Evolutionary conservation across 164 flowering plant genomes (phyloP).

Genomic region (Nymphaea colorata): DNA sequence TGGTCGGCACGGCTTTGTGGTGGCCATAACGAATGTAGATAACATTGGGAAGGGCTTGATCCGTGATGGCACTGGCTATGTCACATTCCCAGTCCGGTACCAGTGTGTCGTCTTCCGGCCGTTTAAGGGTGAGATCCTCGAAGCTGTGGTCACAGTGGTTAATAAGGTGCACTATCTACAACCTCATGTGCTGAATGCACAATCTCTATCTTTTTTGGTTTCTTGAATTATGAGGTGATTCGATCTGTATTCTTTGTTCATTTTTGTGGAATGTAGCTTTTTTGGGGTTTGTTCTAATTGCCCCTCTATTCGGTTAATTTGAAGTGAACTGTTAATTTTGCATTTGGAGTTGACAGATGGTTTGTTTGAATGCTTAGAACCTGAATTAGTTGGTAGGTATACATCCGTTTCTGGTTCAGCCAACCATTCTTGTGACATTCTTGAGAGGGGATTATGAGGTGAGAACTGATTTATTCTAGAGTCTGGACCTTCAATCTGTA

Average conservation of each 20-base stretch:
- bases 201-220: constrained; percentile 1
- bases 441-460: no score
- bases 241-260: background rate
- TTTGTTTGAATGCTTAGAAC: no score
- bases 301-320: no score
- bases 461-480: no score
- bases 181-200: background rate
- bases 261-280: background rate
- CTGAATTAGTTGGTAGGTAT: no score
- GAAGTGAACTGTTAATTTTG: no score
- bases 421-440: no score
- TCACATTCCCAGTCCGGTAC: constrained; percentile 83
- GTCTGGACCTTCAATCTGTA: no score
- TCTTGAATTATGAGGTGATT: background rate
- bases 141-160: constrained; percentile 95
- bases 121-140: constrained; percentile 90
- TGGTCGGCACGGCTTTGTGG: constrained; percentile 91
- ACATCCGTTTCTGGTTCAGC: no score
- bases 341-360: no score
- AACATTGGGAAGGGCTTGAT: constrained; percentile 82
- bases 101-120: constrained; percentile 91
- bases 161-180: constrained; percentile 47
- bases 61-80: constrained; percentile 89
- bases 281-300: background rate
- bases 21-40: constrained; percentile 85